Base-by-base conservation (phyloP, 805 yeast species). In the Yarrowia sp. region DNA sequence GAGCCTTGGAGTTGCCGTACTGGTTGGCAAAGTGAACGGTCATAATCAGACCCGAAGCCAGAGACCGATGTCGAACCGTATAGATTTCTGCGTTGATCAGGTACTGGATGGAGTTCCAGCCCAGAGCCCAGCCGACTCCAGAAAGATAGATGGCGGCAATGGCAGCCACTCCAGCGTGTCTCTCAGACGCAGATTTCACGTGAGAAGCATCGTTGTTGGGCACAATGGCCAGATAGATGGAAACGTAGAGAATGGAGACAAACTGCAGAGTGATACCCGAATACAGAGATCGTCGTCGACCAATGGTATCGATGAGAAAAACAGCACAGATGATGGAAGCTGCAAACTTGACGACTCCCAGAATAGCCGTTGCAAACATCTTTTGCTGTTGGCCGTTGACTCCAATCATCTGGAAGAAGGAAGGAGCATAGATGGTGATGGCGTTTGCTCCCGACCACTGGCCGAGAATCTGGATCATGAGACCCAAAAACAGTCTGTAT, bases 371-470 rank as follows among this genome's bases (percentile, higher is more conserved):
- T 78, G 81, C 80, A 71, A 81, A 73, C 58, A 76, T 70, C 46
- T 77, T 77, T 44, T 79, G 76, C 9, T 73, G 69, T 30, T 67
- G 68, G 24, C 81, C 82, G 10, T 71, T 69, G 62, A 79, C 76
- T 51, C 86, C 86, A 62, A 80, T 79, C 66, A 81, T 73, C 4
- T 77, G 78, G 66, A 83, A 80, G 48, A 83, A 72, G 59, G 81
- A 83, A 1, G 86, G 82, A 40, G 86, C 83, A 68, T 84, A 84
- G 56, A 83, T 82, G 2, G 87, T 83, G 49, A 84, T 74, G 8
- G 85, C 79, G 67, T 80, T 80, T 7, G 86, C 83, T 61, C 86
- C 85, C n/a, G 83, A 79, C 86, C 86, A 84, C 73, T 84, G 86
- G 26, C 61, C 61, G 9, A 54, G 46, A 36, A 54, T 17, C 61